phyloP scores from a whole-genome alignment of 2,329 filamentous ascomycete genomes.

The Penicillium verrucosum region DNA sequence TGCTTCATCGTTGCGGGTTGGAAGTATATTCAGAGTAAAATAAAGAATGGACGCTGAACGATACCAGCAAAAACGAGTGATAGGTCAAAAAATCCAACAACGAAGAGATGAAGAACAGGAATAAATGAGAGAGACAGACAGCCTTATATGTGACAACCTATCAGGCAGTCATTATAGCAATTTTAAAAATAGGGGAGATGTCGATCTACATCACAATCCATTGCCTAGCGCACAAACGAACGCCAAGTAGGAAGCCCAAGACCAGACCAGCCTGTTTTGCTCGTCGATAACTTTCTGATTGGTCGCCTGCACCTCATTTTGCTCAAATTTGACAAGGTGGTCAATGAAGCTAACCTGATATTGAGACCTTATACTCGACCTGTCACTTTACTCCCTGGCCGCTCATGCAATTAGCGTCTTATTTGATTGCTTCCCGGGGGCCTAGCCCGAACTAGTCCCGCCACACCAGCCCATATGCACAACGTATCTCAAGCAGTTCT shows the following conservation, averaged over 20 bases:
- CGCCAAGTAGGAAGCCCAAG: background rate
- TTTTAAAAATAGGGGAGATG: constrained; percentile 10
- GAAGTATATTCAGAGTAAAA: constrained; percentile 2
- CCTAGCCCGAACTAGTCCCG: background rate
- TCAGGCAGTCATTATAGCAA: background rate
- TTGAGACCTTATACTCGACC: background rate
- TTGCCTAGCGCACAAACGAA: constrained; percentile 2
- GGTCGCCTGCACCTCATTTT: constrained; percentile 3
- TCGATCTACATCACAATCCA: constrained; percentile 11
- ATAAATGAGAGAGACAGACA: background rate
- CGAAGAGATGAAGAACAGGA: constrained; percentile 3
- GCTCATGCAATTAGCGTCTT: background rate
- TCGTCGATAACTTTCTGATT: constrained; percentile 1
- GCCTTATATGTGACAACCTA: constrained; percentile 4
- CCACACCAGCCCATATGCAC: background rate
- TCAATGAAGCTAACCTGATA: background rate
- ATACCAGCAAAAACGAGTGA: constrained; percentile 26
- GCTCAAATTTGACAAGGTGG: background rate
- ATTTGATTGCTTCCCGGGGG: background rate
- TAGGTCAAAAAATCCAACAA: constrained; percentile 13
- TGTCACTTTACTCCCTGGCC: background rate
- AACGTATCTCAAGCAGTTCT: background rate
- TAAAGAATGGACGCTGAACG: constrained; percentile 27
- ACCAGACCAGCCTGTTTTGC: constrained; percentile 14
- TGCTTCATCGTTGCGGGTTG: constrained; percentile 20